Evolutionary conservation across 1,284 basidiomycete genomes (phyloP).

Genomic region (Exobasidium cylindrosporum): DNA sequence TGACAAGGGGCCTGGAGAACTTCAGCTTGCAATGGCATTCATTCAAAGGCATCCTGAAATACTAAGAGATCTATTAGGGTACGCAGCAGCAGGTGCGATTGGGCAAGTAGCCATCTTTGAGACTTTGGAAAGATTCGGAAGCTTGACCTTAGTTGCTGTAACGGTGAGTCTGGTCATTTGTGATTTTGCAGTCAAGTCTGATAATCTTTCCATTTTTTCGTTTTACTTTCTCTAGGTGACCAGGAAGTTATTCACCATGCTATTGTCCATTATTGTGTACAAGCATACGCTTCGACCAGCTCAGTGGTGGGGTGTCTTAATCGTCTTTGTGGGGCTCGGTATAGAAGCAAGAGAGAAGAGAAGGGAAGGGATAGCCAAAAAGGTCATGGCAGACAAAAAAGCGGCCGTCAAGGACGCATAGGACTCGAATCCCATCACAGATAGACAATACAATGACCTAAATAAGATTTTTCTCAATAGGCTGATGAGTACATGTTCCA

Average conservation of each 20-base stretch:
- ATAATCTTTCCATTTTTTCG: neutral
- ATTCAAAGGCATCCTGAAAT: slow-evolving; percentile 75
- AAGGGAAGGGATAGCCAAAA: slow-evolving; percentile 65
- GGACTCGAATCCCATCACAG: too few species aligned
- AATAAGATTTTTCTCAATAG: too few species aligned
- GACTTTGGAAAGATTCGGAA: slow-evolving; percentile 92
- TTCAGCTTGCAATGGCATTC: slow-evolving; percentile 59
- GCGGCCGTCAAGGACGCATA: slow-evolving; percentile 73
- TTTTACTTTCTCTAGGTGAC: slow-evolving; percentile 63
- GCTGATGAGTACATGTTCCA: too few species aligned
- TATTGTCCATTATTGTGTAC: slow-evolving; percentile 88
- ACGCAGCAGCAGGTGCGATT: slow-evolving; percentile 83
- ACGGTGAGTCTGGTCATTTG: slow-evolving; percentile 32
- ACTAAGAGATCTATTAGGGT: slow-evolving; percentile 74
- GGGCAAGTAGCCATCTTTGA: slow-evolving; percentile 98
- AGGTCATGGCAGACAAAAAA: slow-evolving; percentile 73
- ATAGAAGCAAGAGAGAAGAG: slow-evolving; percentile 72
- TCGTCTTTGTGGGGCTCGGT: slow-evolving; percentile 90
- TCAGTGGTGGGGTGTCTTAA: slow-evolving; percentile 85
- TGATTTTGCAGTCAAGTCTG: neutral
- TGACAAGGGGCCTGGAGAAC: slow-evolving; percentile 12
- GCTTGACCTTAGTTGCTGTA: slow-evolving; percentile 65
- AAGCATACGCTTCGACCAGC: slow-evolving; percentile 77
- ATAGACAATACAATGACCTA: too few species aligned
- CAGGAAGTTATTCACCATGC: slow-evolving; percentile 97